These are phyloP conservation scores for Acmispon strigosus DNA, from an alignment of 306 rosid genomes.

Conservation along the genomic window DNA sequence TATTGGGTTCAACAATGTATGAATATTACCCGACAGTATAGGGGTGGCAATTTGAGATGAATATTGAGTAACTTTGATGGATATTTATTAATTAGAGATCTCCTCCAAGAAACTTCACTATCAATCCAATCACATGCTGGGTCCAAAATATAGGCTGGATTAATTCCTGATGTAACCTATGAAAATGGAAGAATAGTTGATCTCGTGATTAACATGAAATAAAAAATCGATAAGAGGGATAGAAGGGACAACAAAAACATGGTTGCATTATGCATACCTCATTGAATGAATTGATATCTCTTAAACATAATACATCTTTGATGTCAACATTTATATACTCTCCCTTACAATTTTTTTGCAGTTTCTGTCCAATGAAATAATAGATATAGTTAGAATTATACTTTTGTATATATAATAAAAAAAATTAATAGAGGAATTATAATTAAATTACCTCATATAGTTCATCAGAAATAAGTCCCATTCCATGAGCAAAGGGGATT, in stretches of 20 bases:
- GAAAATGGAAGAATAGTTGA: background rate
- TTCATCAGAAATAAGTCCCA: slow-evolving; percentile 61
- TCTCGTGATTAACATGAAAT: background rate
- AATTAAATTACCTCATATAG: slow-evolving; percentile 30
- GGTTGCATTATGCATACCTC: slow-evolving; percentile 18
- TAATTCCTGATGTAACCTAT: slow-evolving; percentile 38
- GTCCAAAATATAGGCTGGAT: slow-evolving; percentile 28
- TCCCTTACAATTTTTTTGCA: slow-evolving; percentile 40
- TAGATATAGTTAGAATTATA: background rate
- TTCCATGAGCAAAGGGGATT: no score
- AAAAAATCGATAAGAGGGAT: background rate
- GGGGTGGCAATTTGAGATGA: slow-evolving; percentile 21
- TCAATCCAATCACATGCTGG: slow-evolving; percentile 7
- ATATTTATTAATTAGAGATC: slow-evolving; percentile 24
- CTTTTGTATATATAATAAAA: background rate
- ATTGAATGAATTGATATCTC: background rate
- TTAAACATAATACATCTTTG: slow-evolving; percentile 28
- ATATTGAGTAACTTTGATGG: background rate
- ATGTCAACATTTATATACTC: slow-evolving; percentile 27
- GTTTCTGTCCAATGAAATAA: slow-evolving; percentile 27
- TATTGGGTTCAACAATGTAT: background rate
- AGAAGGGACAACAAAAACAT: background rate
- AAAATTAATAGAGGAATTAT: background rate
- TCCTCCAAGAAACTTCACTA: background rate
- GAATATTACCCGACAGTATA: slow-evolving; percentile 38